Evolutionary conservation across 352 stramenopile genomes (phyloP).

Genomic region (Phytophthora ohioensis): DNA sequence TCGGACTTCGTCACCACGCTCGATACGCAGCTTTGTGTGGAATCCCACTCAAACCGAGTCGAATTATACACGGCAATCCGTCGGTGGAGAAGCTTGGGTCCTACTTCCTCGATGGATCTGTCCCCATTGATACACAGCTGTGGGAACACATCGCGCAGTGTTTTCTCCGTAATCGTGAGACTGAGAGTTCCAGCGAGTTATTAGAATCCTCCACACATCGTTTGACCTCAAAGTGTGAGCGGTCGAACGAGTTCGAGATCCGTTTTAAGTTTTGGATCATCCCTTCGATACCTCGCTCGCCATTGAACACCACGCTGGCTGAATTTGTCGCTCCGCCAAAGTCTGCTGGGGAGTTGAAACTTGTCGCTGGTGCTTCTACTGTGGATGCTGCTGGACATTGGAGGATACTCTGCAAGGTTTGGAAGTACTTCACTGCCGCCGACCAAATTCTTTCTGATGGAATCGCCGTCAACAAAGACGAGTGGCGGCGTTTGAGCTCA

Average conservation of each 20-base stretch:
- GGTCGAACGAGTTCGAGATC: background rate
- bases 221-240: background rate
- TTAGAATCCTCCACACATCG: background rate
- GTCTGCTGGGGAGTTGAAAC: too few species aligned
- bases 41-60: background rate
- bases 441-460: background rate
- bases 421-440: background rate
- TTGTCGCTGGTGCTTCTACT: too few species aligned
- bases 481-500: background rate
- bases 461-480: background rate
- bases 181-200: background rate
- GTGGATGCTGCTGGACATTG: background rate
- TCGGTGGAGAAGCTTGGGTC: background rate
- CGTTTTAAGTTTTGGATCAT: background rate
- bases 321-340: too few species aligned
- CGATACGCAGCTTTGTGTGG: background rate
- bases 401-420: background rate
- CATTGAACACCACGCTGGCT: background rate
- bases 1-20: background rate
- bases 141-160: background rate
- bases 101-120: background rate
- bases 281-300: background rate
- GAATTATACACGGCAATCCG: background rate
- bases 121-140: background rate
- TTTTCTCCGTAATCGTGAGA: background rate